A percentile compares a stretch with the other conserved stretches of the same genome.
These are phyloP conservation scores for Maudiozyma pseudohumilis DNA, from an alignment of 805 yeast genomes.

Conservation along the genomic window DNA sequence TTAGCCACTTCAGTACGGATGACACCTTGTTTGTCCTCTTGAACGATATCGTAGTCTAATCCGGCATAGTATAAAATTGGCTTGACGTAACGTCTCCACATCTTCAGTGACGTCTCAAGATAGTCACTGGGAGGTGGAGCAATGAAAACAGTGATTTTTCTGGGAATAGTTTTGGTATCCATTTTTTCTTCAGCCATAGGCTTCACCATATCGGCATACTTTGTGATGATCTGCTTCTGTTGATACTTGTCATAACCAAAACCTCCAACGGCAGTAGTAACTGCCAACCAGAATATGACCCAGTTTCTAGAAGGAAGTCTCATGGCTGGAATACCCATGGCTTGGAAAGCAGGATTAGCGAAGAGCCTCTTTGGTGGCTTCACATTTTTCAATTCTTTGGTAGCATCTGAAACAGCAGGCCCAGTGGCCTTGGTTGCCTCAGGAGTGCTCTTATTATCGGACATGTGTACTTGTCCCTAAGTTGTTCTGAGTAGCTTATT, in stretches of 20 bases:
- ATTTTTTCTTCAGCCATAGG: slow-evolving; percentile 41
- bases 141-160: slow-evolving; percentile 71
- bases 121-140: slow-evolving; percentile 98
- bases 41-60: slow-evolving; percentile 66
- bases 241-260: slow-evolving; percentile 67
- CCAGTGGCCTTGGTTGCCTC: background rate
- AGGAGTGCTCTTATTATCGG: background rate
- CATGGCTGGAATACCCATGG: slow-evolving; percentile 74
- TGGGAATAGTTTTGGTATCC: slow-evolving; percentile 43
- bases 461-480: no score
- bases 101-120: slow-evolving; percentile 58
- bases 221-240: slow-evolving; percentile 53
- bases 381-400: slow-evolving; percentile 1
- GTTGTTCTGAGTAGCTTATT: no score
- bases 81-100: slow-evolving; percentile 71
- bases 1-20: slow-evolving; percentile 76
- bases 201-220: slow-evolving; percentile 55
- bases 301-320: slow-evolving; percentile 86
- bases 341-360: slow-evolving; percentile 65
- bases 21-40: slow-evolving; percentile 81
- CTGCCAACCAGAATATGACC: slow-evolving; percentile 75
- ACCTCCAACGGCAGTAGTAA: slow-evolving; percentile 63
- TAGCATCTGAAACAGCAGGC: background rate
- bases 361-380: slow-evolving; percentile 12
- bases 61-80: slow-evolving; percentile 81